Evolutionary conservation across 441 rosid species (phyloP), one percentile per base, ranked within the genome.

Genomic region (Biscutella laevigata): DNA sequence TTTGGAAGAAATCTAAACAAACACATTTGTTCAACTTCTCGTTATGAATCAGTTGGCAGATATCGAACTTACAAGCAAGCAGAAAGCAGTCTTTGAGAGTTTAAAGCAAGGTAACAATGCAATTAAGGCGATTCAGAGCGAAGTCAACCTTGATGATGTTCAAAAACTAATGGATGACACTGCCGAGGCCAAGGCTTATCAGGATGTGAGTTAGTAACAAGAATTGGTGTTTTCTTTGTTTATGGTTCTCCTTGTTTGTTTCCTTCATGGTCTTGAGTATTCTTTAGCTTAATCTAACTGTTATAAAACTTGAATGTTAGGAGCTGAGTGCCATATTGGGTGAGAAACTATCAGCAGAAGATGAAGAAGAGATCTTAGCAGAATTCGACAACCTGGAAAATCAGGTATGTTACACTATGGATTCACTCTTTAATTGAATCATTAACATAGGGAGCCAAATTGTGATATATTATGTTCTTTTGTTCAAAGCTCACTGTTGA

Each of bases 101-200:
- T 71, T 91, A 57, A 88, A 86, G 73, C 66, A 94, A 4, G 98
- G 96, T 40, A 83, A 42, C 7, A 73, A 69, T 61, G 94, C 88
- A 8, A 81, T 91, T 36, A 91, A 84, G 74, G 95, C 90, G 30
- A 75, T 88, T 48, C 96, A 90, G 72, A 79, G 89, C 20, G 95
- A 86, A 76, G 74, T 90, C 68, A 83, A 83, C 63, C 54, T 84
- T 50, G 94, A 87, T 25, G 98, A 90, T 69, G 95, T 87, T 66
- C 96, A 87, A 36, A 87, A 87, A 73, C 78, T 90, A 26, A 83
- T 90, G 98, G 98, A 90, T 68, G 96, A 90, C 62, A 81, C 83
- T 33, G 95, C 71, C 2, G 96, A 90, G 69, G 98, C 95, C 46
- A 84, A 81, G 58, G 96, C 90, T 67, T 90, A 82, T 62, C 96